Evolutionary conservation across 2,329 filamentous ascomycete species (phyloP), one percentile per base, ranked within the genome.

Genomic region (Diaporthe ampelina): DNA sequence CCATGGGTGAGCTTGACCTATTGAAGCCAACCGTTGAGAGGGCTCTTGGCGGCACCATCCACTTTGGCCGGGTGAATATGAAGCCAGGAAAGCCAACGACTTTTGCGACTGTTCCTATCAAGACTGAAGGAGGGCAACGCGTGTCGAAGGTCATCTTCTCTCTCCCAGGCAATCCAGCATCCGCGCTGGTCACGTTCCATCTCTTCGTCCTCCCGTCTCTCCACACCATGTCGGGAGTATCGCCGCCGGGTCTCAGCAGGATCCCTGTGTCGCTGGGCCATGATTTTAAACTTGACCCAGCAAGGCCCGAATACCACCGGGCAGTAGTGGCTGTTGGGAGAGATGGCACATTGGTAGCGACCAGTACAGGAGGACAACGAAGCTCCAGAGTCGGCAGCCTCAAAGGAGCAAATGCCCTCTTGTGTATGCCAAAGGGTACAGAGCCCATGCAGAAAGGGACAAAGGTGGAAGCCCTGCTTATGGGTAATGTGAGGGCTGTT

Each of bases 31-130:
- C 96, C 0, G 94, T 99, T 79, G 97, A 98, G 85, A 93, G 96
- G 56, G 88, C 92, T 1, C 90, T 99, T 0, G 95, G 95, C 73
- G 97, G 97, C 10, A 97, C 93, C 0, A 98, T 99, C 77, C 97
- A 98, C 83, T 99, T 99, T 79, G 97, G 97, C 32, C 93, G 97
- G 4, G 97, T 99, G 3, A 91, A 93, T 72, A 98, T 99, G 97
- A 99, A 99, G 86, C 97, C 97, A 0, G 97, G 97, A 6, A 99
- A 98, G 84, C 97, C 97, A 2, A 98, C 95, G 0, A 99, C 97
- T 0, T 99, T 99, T 82, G 97, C 97, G 3, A 98, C 95, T 0
- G 89, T 98, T 0, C 92, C 94, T 1, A 86, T 89, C 52, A 92
- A 92, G 82, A 86, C 90, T 74, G 89, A 89, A 76, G 81, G 79